phyloP scores from a whole-genome alignment of 345 rosid species.

The Eucalyptus coolabah region DNA sequence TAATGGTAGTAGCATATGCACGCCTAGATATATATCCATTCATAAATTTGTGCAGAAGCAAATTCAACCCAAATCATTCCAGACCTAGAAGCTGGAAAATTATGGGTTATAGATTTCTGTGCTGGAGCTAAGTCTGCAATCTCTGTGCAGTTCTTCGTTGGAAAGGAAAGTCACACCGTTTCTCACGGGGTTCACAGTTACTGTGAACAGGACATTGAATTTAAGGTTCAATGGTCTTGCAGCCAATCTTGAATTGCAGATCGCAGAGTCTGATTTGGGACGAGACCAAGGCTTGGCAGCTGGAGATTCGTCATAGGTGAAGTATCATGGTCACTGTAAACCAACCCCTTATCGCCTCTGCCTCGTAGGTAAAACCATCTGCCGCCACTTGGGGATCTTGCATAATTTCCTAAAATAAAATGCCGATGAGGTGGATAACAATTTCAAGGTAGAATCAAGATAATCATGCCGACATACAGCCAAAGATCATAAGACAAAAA shows the following conservation, averaged over 20 bases:
- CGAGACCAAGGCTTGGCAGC: conserved; percentile 37
- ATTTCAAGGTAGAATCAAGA: not conserved
- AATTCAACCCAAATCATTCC: not conserved
- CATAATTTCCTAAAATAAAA: conserved; percentile 57
- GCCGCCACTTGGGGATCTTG: conserved; percentile 71
- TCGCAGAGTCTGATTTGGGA: conserved; percentile 65
- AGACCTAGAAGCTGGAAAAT: not conserved
- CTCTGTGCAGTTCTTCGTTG: not conserved
- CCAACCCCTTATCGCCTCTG: conserved; percentile 55
- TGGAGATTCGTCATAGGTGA: conserved; percentile 58
- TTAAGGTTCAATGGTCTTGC: conserved; percentile 6
- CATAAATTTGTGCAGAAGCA: not conserved
- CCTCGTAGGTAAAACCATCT: conserved; percentile 77
- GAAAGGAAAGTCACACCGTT: not conserved
- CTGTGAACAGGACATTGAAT: not conserved
- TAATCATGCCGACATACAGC: not conserved
- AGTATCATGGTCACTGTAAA: conserved; percentile 56
- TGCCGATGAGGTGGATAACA: not conserved
- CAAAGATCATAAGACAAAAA: not conserved
- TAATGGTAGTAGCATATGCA: accelerated
- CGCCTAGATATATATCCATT: not conserved
- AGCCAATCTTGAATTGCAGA: conserved; percentile 63
- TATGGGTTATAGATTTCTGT: not conserved
- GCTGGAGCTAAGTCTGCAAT: not conserved
- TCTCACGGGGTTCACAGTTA: not conserved